phyloP scores from a whole-genome alignment of 495 filamentous ascomycete species.

The Parmelia sp. region DNA sequence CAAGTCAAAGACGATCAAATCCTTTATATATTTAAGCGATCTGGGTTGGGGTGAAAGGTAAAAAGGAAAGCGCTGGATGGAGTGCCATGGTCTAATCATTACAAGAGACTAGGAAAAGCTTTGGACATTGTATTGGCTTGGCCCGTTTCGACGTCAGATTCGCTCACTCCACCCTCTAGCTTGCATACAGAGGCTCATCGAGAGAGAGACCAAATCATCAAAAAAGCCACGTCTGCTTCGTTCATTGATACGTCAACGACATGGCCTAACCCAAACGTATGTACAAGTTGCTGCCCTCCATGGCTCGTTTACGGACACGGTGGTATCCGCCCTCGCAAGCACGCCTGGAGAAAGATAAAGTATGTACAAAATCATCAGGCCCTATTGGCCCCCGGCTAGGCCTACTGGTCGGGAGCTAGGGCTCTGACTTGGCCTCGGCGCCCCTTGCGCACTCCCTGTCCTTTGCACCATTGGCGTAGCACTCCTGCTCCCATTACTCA shows the following conservation, averaged over 20 bases:
- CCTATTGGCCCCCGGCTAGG: slow-evolving; percentile 25
- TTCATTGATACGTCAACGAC: neutral
- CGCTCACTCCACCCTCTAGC: neutral
- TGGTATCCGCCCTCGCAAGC: neutral
- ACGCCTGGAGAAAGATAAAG: neutral
- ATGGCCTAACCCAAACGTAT: neutral
- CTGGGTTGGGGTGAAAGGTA: too few species aligned
- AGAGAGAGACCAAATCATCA: neutral
- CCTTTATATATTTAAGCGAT: too few species aligned
- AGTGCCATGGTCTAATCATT: too few species aligned
- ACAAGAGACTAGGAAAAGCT: too few species aligned
- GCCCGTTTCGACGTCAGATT: neutral
- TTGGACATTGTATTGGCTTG: too few species aligned
- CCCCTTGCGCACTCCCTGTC: slow-evolving; percentile 27
- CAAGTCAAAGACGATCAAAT: too few species aligned
- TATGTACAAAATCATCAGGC: neutral
- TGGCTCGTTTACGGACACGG: neutral
- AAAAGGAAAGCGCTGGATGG: too few species aligned
- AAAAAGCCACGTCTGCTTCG: neutral
- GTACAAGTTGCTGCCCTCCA: neutral
- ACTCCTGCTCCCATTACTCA: slow-evolving; percentile 39
- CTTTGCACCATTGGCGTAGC: slow-evolving; percentile 45
- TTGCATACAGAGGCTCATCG: neutral
- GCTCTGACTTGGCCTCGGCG: slow-evolving; percentile 24
- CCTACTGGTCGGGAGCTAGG: slow-evolving; percentile 39